Evolutionary conservation across 495 filamentous ascomycete genomes (phyloP), one percentile per base, ranked within the genome.

Genomic region (Cercophora scortea): DNA sequence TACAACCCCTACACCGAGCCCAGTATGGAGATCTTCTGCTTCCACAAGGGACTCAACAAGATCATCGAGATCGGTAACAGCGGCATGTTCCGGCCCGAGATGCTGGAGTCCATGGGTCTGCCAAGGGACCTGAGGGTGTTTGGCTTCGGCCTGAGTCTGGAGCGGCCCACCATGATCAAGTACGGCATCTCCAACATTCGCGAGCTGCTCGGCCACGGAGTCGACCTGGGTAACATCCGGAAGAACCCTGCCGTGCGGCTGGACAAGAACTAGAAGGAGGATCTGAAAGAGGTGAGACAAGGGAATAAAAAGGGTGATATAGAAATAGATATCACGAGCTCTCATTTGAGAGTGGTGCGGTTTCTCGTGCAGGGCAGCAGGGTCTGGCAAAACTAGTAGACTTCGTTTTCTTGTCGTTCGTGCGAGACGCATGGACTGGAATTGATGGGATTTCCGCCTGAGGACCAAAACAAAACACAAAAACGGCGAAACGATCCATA

Each of bases 101-200:
- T 96, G 90, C 67, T 98, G 61, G 45, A 67, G 62, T 53, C 74
- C 6, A 91, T 94, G 86, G 90, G 90, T 41, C 68, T 96, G 56
- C 90, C 91, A 16, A 87, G 84, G 74, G 81, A 90, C 65, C 80
- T 96, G 83, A 67, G 82, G 52, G 89, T 95, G 3, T 96, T 93
- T 71, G 90, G 90, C 33, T 96, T 87, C 82, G 91, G 91, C 18
- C 71, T 96, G 68, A 88, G 82, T 74, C 69, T 96, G 67, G 92
- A 96, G 78, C 72, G 93, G 61, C 93, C 93, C 44, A 98, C 93
- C 8, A 98, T 96, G 93, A 98, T 98, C 63, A 93, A 95, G 64
- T 93, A 92, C 61, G 84, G 78, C 46, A 88, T 91, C 79, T 74
- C 71, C 49, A 93, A 93, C 62, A 93, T 93, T 59, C 83, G 88